These are phyloP conservation scores for Phytophthora kernoviae DNA, from an alignment of 352 stramenopile species.

Conservation along the genomic window DNA sequence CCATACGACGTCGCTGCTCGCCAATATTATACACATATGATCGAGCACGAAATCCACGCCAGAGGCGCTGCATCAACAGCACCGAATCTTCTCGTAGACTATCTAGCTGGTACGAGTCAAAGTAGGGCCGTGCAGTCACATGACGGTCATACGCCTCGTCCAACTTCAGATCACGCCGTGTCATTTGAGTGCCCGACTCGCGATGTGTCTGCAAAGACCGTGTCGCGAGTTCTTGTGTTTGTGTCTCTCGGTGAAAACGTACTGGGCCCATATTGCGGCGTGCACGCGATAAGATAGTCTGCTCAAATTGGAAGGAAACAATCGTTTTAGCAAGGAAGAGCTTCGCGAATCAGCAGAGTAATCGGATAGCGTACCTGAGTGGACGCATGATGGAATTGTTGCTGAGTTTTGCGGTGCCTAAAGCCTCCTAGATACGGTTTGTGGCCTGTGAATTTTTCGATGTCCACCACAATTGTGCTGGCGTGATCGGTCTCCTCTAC, in stretches of 20 bases:
- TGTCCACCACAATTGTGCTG: constrained; percentile 66
- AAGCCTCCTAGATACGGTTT: constrained; percentile 93
- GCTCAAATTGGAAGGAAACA: not conserved
- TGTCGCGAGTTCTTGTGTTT: constrained; percentile 85
- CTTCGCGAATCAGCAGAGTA: not conserved
- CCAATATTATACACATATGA: constrained; percentile 53
- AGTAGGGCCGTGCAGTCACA: constrained; percentile 79
- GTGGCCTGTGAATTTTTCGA: constrained; percentile 72
- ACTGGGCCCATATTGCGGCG: constrained; percentile 37
- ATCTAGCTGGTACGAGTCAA: constrained; percentile 90
- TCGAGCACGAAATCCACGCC: constrained; percentile 78
- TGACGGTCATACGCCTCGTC: constrained; percentile 70
- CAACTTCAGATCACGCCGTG: constrained; percentile 70
- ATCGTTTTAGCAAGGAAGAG: too few species aligned
- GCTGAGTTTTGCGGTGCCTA: constrained; percentile 83
- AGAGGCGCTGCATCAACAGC: constrained; percentile 89
- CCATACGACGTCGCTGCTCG: constrained; percentile 41
- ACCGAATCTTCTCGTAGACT: constrained; percentile 76
- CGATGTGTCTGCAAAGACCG: constrained; percentile 83
- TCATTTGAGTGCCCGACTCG: constrained; percentile 93
- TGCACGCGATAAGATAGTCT: constrained; percentile 66
- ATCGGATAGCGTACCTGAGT: constrained; percentile 59
- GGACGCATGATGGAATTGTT: constrained; percentile 91
- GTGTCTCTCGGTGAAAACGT: constrained; percentile 82
- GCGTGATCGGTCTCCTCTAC: constrained; percentile 50